A percentile compares a stretch with the other conserved stretches of the same genome.
Evolutionary conservation across 768 basidiomycete genomes (phyloP).

Genomic region (Dacryopinax primogenitus): DNA sequence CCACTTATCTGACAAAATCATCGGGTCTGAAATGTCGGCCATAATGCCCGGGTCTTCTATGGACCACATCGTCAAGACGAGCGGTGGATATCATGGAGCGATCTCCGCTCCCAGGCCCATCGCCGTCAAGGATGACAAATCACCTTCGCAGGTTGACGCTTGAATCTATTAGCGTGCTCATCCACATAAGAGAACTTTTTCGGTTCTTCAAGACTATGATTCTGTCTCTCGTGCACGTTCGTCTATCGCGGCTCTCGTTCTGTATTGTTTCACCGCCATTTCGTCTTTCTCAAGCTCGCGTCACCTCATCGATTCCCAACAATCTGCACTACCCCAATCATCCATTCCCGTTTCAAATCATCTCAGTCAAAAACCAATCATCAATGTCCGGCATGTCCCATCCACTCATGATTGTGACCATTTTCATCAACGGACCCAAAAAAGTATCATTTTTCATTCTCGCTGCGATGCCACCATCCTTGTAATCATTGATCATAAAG

Average conservation of each 20-base stretch:
- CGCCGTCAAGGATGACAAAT: conserved; percentile 3
- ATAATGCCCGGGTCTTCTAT: not conserved
- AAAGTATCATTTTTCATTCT: not conserved
- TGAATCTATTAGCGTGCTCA: not conserved
- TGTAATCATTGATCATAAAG: no score
- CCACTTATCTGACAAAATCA: not conserved
- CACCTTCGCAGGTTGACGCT: not conserved
- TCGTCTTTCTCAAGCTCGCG: not conserved
- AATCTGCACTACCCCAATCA: not conserved
- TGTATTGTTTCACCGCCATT: not conserved
- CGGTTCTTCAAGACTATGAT: no score
- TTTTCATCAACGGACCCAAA: not conserved
- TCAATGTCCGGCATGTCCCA: not conserved
- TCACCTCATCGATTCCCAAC: not conserved
- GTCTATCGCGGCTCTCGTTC: not conserved
- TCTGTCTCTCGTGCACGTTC: not conserved
- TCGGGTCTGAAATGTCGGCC: not conserved
- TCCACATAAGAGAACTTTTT: no score
- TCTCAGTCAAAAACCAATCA: not conserved
- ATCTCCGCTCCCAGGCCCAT: not conserved
- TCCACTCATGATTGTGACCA: not conserved
- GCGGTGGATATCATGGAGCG: not conserved
- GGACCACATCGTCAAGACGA: not conserved
- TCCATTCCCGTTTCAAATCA: not conserved
- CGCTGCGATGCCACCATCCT: not conserved